Conservation (phyloP, 208 protist genomes). For the Phytomonas francai region DNA sequence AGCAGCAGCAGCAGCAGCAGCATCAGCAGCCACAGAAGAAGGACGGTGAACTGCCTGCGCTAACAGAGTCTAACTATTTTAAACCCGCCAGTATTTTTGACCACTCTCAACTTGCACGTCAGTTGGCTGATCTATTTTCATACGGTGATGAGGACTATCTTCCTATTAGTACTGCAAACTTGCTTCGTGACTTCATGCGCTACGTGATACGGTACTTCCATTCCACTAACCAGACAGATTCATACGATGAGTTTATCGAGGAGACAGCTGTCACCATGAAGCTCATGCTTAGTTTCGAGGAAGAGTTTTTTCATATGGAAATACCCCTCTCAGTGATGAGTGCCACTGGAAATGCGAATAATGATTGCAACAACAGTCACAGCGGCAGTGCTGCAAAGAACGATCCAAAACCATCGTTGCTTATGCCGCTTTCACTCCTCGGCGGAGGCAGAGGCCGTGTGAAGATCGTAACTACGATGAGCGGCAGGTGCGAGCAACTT, state of each 20-base stretch:
- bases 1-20: constrained; percentile 10
- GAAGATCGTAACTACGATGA: constrained; percentile 58
- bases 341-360: background rate
- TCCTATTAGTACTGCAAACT: background rate
- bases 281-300: background rate
- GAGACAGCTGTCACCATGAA: background rate
- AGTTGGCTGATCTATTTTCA: constrained; percentile 45
- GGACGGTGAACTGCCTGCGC: background rate
- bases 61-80: constrained; percentile 4
- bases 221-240: background rate
- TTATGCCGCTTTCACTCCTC: constrained; percentile 53
- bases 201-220: constrained; percentile 7
- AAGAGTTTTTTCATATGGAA: background rate
- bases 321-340: background rate
- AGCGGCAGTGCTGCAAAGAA: background rate
- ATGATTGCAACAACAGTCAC: background rate
- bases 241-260: constrained; percentile 2
- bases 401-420: background rate
- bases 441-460: constrained; percentile 32
- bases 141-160: constrained; percentile 24
- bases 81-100: constrained; percentile 19
- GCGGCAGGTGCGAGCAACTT: constrained; percentile 66
- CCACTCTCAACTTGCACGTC: constrained; percentile 15
- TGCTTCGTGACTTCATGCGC: constrained; percentile 6
- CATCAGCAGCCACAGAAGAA: constrained; percentile 6